Percentiles rank a stretch among this genome's conserved stretches.
phyloP scores from a whole-genome alignment of 1,139 yeast species.

The Geotrichum macrosporum region DNA sequence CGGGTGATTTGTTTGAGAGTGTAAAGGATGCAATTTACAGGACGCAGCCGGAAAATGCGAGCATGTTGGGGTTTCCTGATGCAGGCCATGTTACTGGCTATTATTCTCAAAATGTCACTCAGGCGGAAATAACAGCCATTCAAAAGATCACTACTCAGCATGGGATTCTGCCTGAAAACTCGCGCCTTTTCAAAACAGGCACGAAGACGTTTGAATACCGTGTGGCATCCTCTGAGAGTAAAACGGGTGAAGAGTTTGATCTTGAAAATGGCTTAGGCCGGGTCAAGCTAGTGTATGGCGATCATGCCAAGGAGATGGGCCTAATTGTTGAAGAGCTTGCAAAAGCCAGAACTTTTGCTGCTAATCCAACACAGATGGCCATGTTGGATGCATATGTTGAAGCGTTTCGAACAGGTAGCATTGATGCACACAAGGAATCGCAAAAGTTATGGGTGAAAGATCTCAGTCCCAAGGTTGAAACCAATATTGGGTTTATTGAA shows the following conservation, averaged over 20 bases:
- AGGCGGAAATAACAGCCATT: constrained; percentile 59
- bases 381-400: constrained; percentile 64
- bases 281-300: constrained; percentile 60
- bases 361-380: constrained; percentile 64
- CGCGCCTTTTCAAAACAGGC: constrained; percentile 51
- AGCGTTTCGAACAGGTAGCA: constrained; percentile 74
- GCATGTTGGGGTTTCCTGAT: constrained; percentile 72
- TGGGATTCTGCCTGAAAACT: constrained; percentile 80
- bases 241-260: constrained; percentile 21
- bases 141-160: constrained; percentile 52
- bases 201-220: constrained; percentile 30
- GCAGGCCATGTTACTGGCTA: constrained; percentile 71
- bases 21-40: constrained; percentile 52
- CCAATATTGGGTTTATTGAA: constrained; percentile 85
- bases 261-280: constrained; percentile 36
- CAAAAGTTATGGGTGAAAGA: constrained; percentile 88
- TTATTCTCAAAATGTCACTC: constrained; percentile 51
- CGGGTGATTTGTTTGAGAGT: constrained; percentile 42
- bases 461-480: constrained; percentile 74
- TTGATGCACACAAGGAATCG: constrained; percentile 78
- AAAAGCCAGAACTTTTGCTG: constrained; percentile 57
- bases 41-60: constrained; percentile 43
- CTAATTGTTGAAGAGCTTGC: constrained; percentile 53
- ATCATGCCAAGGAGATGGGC: constrained; percentile 60
- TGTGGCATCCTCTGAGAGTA: too few relatives aligned